A percentile compares a stretch with the other conserved stretches of the same genome.
phyloP scores from a whole-genome alignment of 2,329 filamentous ascomycete species.

The Xenosphaeropsis pyriputrescens region DNA sequence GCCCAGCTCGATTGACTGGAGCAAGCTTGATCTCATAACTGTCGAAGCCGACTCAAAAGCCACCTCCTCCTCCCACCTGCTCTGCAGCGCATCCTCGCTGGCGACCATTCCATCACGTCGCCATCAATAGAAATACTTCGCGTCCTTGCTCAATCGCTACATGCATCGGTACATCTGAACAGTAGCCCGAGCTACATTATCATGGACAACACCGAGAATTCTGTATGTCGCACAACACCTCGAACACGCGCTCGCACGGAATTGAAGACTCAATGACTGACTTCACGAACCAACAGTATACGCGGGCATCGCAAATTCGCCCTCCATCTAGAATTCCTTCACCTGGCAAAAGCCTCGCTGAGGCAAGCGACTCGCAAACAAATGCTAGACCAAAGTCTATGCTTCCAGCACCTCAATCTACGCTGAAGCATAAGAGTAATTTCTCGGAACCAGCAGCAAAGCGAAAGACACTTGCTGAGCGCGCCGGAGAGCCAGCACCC shows the following conservation, averaged over 20 bases:
- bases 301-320: slow-evolving; percentile 13
- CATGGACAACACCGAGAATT: slow-evolving; percentile 2
- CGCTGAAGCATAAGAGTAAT: slow-evolving; percentile 31
- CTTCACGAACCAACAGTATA: slow-evolving; percentile 7
- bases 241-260: neutral
- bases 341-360: slow-evolving; percentile 26
- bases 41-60: no score
- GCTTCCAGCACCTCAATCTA: slow-evolving; percentile 22
- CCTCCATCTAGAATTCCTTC: slow-evolving; percentile 13
- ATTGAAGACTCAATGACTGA: slow-evolving; percentile 1
- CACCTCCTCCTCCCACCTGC: no score
- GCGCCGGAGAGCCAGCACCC: slow-evolving; percentile 33
- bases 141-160: no score
- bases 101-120: no score
- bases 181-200: neutral
- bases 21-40: no score
- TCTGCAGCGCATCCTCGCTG: no score
- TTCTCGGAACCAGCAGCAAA: slow-evolving; percentile 39
- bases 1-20: no score
- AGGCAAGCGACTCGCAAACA: slow-evolving; percentile 44
- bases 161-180: no score
- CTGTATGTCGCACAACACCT: slow-evolving; percentile 2
- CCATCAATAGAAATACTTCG: no score
- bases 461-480: slow-evolving; percentile 41
- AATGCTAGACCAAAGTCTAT: slow-evolving; percentile 33